These are phyloP conservation scores for Paecilomyces variotii DNA, from an alignment of 2,329 filamentous ascomycete species.

Conservation along the genomic window DNA sequence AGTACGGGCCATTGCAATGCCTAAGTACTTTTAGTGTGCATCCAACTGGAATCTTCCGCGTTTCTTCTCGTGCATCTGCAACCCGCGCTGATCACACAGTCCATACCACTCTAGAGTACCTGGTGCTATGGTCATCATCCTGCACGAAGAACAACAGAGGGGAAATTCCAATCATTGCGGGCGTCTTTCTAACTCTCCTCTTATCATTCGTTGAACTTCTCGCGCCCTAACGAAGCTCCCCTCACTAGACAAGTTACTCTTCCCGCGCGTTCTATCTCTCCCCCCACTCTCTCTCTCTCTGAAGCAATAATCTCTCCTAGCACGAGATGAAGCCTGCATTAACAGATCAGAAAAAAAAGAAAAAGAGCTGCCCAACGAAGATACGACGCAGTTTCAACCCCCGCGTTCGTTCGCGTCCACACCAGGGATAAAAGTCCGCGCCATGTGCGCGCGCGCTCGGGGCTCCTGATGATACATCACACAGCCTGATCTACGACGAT, in stretches of 20 bases:
- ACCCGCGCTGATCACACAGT: not conserved
- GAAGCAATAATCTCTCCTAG: not conserved
- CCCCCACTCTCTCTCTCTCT: not conserved
- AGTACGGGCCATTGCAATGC: not conserved
- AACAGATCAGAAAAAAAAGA: not conserved
- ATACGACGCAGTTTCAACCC: not conserved
- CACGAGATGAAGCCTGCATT: not conserved
- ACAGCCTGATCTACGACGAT: not conserved
- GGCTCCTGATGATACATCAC: not conserved
- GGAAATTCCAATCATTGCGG: not conserved
- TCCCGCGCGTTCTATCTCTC: not conserved
- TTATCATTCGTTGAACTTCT: not conserved
- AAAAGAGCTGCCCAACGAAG: not conserved
- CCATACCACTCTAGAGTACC: not conserved
- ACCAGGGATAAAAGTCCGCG: not conserved
- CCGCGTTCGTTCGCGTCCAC: not conserved
- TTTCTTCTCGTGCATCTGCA: not conserved
- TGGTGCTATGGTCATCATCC: not conserved
- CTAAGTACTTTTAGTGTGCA: not conserved
- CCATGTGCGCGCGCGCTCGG: not conserved
- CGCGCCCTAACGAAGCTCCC: not conserved
- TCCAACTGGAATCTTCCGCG: not conserved
- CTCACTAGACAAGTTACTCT: not conserved
- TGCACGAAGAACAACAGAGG: not conserved
- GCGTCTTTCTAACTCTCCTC: not conserved